Percentiles rank a stretch among this genome's conserved stretches.
Evolutionary conservation across 257 asterid species (phyloP).

Genomic region (Parsonsia alboflavescens): DNA sequence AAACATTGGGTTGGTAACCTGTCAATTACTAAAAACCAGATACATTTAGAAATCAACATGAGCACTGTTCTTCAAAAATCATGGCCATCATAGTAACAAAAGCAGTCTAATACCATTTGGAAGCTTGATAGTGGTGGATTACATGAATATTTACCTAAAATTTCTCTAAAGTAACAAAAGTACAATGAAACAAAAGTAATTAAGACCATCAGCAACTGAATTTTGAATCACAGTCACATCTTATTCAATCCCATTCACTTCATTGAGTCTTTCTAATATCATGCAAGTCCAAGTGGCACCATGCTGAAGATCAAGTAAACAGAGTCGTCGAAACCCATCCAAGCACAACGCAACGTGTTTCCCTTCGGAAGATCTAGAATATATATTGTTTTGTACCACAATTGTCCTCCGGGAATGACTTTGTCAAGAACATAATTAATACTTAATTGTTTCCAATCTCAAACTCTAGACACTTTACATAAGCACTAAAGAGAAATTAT

Average conservation of each 20-base stretch:
- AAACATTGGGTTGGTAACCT: no score
- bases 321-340: neutral
- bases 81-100: neutral
- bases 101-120: neutral
- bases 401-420: neutral
- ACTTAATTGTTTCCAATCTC: no score
- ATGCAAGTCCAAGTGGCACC: neutral
- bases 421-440: neutral
- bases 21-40: no score
- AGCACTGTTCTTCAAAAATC: neutral
- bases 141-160: neutral
- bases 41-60: no score
- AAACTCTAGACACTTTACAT: no score
- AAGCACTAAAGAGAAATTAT: no score
- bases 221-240: neutral
- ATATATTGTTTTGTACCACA: neutral
- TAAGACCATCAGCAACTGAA: neutral
- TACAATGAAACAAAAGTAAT: neutral
- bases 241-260: neutral
- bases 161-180: no score
- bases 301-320: neutral
- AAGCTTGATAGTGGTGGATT: neutral
- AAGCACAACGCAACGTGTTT: neutral
- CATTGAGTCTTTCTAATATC: neutral
- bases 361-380: neutral